Percentiles rank a stretch among this genome's conserved stretches.
Evolutionary conservation across 192 early-diverging fungal genomes (phyloP).

Genomic region (Podila verticillata): DNA sequence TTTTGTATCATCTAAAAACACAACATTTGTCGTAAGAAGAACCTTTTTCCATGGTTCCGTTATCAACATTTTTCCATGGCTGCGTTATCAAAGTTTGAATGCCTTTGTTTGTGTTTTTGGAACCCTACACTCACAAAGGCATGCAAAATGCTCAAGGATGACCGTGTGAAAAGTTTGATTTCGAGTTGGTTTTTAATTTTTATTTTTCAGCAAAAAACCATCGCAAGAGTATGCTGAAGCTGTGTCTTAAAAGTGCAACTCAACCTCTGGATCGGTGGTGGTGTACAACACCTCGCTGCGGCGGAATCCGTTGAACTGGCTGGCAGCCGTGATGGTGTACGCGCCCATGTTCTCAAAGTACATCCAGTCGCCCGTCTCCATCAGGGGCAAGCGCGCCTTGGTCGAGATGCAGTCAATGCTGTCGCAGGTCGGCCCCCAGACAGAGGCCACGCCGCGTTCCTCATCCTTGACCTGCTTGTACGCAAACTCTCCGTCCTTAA

Average conservation of each 20-base stretch:
- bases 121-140: too few relatives aligned
- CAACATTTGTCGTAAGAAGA: too few relatives aligned
- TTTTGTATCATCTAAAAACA: too few relatives aligned
- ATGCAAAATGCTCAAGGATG: too few relatives aligned
- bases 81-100: too few relatives aligned
- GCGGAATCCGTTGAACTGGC: slow-evolving; percentile 90
- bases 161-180: too few relatives aligned
- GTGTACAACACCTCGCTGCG: slow-evolving; percentile 88
- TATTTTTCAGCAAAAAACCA: too few relatives aligned
- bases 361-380: slow-evolving; percentile 96
- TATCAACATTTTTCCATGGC: too few relatives aligned
- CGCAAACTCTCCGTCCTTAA: slow-evolving; percentile 47
- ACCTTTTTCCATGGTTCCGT: too few relatives aligned
- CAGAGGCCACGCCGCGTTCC: slow-evolving; percentile 67
- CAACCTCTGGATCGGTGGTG: slow-evolving; percentile 64
- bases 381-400: slow-evolving; percentile 74
- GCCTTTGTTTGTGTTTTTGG: too few relatives aligned
- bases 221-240: not conserved
- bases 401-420: slow-evolving; percentile 93
- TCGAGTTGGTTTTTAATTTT: too few relatives aligned
- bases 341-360: slow-evolving; percentile 97
- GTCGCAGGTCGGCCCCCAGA: slow-evolving; percentile 99
- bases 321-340: slow-evolving; percentile 92
- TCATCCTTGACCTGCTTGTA: slow-evolving; percentile 25
- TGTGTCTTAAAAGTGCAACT: slow-evolving; percentile 7